Percentiles rank a stretch among this genome's conserved stretches.
These are phyloP conservation scores for Tricladium varicosporioides DNA, from an alignment of 2,329 filamentous ascomycete species.

Conservation along the genomic window DNA sequence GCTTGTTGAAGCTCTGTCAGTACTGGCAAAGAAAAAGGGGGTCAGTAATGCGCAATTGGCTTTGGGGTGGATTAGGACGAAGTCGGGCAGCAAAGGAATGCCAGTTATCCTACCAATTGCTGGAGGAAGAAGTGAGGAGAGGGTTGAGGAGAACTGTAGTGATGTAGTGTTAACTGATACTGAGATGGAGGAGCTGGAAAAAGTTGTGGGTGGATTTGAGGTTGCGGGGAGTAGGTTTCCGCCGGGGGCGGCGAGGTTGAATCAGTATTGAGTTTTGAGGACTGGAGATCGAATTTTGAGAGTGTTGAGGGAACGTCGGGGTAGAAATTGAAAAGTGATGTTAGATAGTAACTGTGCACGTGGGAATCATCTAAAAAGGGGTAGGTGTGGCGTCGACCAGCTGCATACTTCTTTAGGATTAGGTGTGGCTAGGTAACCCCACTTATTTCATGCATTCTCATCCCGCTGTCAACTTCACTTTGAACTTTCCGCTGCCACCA, in stretches of 20 bases:
- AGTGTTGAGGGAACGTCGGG: no score
- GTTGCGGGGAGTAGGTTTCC: conserved; percentile 22
- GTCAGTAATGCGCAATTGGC: conserved; percentile 62
- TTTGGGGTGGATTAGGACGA: conserved; percentile 18
- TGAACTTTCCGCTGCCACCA: neutral
- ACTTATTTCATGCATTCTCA: neutral
- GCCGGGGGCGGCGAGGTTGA: no score
- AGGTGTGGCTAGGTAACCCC: neutral
- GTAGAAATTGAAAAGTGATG: no score
- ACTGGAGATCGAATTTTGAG: no score
- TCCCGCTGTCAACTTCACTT: neutral
- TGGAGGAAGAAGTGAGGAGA: conserved; percentile 29
- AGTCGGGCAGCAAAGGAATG: conserved; percentile 12
- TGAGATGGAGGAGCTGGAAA: conserved; percentile 33
- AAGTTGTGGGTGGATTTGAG: conserved; percentile 22
- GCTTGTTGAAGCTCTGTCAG: conserved; percentile 55
- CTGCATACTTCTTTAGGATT: neutral
- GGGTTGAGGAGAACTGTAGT: conserved; percentile 33
- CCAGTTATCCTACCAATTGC: conserved; percentile 32
- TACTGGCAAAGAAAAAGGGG: conserved; percentile 56
- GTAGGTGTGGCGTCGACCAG: neutral
- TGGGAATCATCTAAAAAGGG: neutral
- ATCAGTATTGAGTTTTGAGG: no score
- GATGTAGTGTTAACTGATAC: conserved; percentile 28
- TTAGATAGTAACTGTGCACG: no score